A percentile compares a stretch with the other conserved stretches of the same genome.
phyloP scores from a whole-genome alignment of 139 green algal species.

The Ettlia oleoabundans region DNA sequence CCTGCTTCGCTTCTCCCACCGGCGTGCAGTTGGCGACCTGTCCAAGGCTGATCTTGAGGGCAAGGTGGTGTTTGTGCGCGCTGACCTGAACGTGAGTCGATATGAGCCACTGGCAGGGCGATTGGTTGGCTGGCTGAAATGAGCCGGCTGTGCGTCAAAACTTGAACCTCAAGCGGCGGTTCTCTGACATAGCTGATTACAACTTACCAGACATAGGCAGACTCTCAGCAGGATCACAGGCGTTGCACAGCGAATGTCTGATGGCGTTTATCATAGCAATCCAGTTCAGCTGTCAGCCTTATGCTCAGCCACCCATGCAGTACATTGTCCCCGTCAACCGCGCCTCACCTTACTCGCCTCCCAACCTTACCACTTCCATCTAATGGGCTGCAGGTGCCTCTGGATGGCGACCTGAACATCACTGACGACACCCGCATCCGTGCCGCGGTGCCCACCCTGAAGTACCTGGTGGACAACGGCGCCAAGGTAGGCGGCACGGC shows the following conservation, averaged over 20 bases:
- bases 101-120: background rate
- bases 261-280: too few relatives aligned
- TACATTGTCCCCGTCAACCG: too few relatives aligned
- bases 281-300: too few relatives aligned
- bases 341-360: background rate
- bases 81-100: conserved; percentile 89
- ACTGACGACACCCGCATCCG: conserved; percentile 98
- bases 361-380: too few relatives aligned
- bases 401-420: conserved; percentile 93
- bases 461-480: conserved; percentile 96
- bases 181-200: too few relatives aligned
- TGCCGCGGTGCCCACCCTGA: conserved; percentile 95
- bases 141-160: background rate
- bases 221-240: too few relatives aligned
- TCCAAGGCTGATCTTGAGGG: conserved; percentile 94
- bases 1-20: background rate
- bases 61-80: conserved; percentile 85
- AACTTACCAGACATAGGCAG: too few relatives aligned
- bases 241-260: too few relatives aligned
- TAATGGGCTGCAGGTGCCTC: conserved; percentile 84
- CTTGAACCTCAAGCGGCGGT: background rate
- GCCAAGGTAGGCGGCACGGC: conserved; percentile 83
- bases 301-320: too few relatives aligned
- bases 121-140: background rate
- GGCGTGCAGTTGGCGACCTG: conserved; percentile 73